phyloP scores from a whole-genome alignment of 2,329 filamentous ascomycete genomes.

The Trichoderma arundinaceum region DNA sequence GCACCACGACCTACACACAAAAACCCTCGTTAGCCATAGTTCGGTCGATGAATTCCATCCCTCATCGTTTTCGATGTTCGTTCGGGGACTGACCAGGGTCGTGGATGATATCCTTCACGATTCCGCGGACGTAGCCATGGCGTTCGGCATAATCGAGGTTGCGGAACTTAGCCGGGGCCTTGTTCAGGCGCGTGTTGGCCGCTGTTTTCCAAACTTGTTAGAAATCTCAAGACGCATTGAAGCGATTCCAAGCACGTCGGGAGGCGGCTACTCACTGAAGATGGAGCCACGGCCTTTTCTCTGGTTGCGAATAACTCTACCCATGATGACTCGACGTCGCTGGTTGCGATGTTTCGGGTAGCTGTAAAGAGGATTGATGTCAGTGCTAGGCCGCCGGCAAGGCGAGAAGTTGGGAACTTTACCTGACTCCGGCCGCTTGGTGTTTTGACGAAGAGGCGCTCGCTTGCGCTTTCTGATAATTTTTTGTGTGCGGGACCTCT shows the following conservation, averaged over 20 bases:
- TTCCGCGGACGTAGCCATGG: slow-evolving; percentile 96
- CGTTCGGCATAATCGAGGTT: slow-evolving; percentile 95
- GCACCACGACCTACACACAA: slow-evolving; percentile 72
- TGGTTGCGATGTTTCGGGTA: slow-evolving; percentile 45
- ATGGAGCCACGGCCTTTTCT: slow-evolving; percentile 65
- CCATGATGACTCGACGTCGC: slow-evolving; percentile 53
- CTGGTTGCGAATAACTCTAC: slow-evolving; percentile 70
- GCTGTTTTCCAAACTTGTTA: slow-evolving; percentile 53
- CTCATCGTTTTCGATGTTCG: slow-evolving; percentile 32
- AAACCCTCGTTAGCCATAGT: slow-evolving; percentile 39
- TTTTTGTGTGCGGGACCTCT: slow-evolving; percentile 48
- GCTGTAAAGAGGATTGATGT: slow-evolving; percentile 42
- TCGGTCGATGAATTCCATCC: slow-evolving; percentile 29
- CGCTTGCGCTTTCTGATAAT: slow-evolving; percentile 41
- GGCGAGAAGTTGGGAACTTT: slow-evolving; percentile 39
- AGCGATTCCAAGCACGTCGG: slow-evolving; percentile 27
- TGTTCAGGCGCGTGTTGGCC: slow-evolving; percentile 89
- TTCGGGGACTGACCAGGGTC: slow-evolving; percentile 71
- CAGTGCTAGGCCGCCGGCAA: slow-evolving; percentile 40
- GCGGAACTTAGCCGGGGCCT: slow-evolving; percentile 85
- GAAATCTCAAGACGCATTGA: slow-evolving; percentile 39
- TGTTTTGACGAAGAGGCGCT: slow-evolving; percentile 46
- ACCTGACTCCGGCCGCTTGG: slow-evolving; percentile 51
- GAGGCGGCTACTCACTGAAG: slow-evolving; percentile 55
- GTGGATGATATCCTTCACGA: slow-evolving; percentile 99